phyloP scores from a whole-genome alignment of 2,329 filamentous ascomycete genomes.

The Bisporella sp. region DNA sequence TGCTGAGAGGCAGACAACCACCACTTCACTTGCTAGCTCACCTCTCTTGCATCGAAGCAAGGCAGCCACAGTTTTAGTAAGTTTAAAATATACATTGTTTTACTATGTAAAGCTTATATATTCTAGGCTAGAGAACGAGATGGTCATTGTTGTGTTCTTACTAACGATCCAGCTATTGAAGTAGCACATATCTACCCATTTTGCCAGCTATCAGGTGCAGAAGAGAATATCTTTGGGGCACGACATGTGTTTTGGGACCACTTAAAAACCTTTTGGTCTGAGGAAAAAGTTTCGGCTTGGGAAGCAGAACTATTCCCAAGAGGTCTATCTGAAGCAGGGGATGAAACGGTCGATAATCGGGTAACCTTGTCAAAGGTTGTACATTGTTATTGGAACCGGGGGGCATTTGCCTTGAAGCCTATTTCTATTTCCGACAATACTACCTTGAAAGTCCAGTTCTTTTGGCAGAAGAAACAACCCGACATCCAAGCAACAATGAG shows the following conservation, averaged over 20 bases:
- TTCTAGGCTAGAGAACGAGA: slow-evolving; percentile 5
- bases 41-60: no score
- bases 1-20: no score
- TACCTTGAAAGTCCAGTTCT: slow-evolving; percentile 11
- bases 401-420: slow-evolving; percentile 13
- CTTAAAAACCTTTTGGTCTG: slow-evolving; percentile 10
- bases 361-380: slow-evolving; percentile 4
- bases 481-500: slow-evolving; percentile 4
- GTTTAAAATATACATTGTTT: no score
- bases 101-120: no score
- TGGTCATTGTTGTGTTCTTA: slow-evolving; percentile 7
- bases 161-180: not conserved
- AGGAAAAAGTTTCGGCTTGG: slow-evolving; percentile 13
- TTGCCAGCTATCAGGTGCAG: not conserved
- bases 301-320: slow-evolving; percentile 10
- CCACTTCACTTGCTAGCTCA: not conserved
- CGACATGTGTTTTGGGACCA: slow-evolving; percentile 9
- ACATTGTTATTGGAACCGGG: slow-evolving; percentile 5
- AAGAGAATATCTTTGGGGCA: slow-evolving; percentile 7
- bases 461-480: slow-evolving; percentile 11
- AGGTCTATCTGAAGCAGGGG: slow-evolving; percentile 2
- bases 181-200: slow-evolving; percentile 13
- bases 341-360: slow-evolving; percentile 7
- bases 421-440: slow-evolving; percentile 9
- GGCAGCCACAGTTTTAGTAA: no score